Evolutionary conservation across 2,329 filamentous ascomycete species (phyloP).

Genomic region (Thielaviopsis ethacetica): DNA sequence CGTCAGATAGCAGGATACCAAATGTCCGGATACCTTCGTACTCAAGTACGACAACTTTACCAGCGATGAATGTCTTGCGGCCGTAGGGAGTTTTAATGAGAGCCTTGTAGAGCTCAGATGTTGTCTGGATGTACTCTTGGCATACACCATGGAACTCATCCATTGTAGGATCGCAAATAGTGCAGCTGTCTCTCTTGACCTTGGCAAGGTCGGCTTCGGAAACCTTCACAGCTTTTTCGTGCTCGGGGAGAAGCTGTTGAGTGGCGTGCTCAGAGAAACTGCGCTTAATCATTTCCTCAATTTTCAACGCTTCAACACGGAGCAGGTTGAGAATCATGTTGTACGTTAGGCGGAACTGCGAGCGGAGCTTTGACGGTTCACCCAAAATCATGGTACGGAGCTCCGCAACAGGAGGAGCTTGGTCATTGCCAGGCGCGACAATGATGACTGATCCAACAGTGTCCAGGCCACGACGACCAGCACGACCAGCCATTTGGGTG

Average conservation of each 20-base stretch:
- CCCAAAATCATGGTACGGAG: conserved; percentile 90
- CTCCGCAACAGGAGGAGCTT: conserved; percentile 71
- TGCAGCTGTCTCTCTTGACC: conserved; percentile 71
- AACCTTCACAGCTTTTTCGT: conserved; percentile 84
- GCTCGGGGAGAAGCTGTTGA: conserved; percentile 81
- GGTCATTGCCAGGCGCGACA: conserved; percentile 64
- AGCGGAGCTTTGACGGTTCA: conserved; percentile 84
- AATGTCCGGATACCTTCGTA: conserved; percentile 69
- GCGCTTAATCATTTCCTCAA: conserved; percentile 99
- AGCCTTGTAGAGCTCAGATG: conserved; percentile 60
- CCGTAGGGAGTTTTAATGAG: conserved; percentile 70
- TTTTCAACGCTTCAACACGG: conserved; percentile 89
- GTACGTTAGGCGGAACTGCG: conserved; percentile 93
- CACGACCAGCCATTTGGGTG: conserved; percentile 95
- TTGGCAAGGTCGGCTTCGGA: conserved; percentile 85
- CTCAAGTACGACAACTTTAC: conserved; percentile 69
- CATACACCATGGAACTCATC: conserved; percentile 68
- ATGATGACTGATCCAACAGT: conserved; percentile 90
- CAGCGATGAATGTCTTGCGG: conserved; percentile 58
- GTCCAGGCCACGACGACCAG: conserved; percentile 82
- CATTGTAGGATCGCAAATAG: conserved; percentile 65
- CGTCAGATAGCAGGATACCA: conserved; percentile 66
- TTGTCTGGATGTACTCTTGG: conserved; percentile 66
- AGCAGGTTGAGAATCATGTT: conserved; percentile 98
- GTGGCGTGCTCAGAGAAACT: conserved; percentile 98